Evolutionary conservation across 441 rosid genomes (phyloP).

Genomic region (Hypseocharis bilobata): DNA sequence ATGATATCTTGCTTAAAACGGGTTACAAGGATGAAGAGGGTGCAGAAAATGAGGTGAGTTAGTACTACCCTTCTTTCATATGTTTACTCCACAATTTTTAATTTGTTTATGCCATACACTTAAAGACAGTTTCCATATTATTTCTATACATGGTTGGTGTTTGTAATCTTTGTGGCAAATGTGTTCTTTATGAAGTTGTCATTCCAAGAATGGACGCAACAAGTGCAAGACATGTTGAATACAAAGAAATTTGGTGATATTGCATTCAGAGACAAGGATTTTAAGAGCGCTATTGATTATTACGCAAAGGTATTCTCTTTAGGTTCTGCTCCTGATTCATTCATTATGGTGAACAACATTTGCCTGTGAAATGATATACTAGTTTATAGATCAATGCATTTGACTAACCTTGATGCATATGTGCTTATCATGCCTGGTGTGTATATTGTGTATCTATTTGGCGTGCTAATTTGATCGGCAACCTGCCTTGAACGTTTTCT

Average conservation of each 20-base stretch:
- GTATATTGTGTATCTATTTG: neutral
- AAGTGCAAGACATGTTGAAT: conserved; percentile 57
- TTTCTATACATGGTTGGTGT: neutral
- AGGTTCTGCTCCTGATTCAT: neutral
- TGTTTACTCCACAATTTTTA: neutral
- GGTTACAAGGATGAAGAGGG: conserved; percentile 89
- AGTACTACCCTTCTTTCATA: neutral
- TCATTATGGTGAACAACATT: neutral
- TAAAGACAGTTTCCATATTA: no score
- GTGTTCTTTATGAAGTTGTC: conserved; percentile 33
- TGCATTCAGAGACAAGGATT: conserved; percentile 64
- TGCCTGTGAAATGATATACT: no score
- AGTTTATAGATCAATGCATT: no score
- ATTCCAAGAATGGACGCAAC: conserved; percentile 65
- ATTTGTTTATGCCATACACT: neutral
- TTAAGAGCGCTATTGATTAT: conserved; percentile 57
- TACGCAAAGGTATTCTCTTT: conserved; percentile 46
- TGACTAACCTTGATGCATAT: no score
- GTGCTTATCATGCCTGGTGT: no score
- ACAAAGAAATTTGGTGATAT: conserved; percentile 52
- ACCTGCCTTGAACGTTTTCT: neutral
- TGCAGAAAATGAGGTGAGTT: conserved; percentile 68
- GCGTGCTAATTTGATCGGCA: neutral
- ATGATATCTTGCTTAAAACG: conserved; percentile 69
- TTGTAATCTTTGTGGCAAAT: neutral